Evolutionary conservation across 768 basidiomycete genomes (phyloP).

Genomic region (Psilocybe subaeruginosa): DNA sequence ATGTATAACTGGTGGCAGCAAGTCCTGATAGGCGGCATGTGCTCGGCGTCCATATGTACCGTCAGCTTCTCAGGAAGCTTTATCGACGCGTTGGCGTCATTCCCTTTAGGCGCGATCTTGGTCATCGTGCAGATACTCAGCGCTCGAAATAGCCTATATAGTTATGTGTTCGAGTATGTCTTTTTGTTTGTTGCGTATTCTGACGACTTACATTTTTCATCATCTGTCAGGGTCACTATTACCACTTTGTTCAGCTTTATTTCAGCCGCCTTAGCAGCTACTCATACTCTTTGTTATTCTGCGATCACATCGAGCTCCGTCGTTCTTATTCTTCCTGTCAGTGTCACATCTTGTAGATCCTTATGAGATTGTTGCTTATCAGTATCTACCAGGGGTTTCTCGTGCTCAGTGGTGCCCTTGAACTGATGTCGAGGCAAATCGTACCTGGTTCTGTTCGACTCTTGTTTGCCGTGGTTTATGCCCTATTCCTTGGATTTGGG

Average conservation of each 20-base stretch:
- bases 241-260: slow-evolving; percentile 81
- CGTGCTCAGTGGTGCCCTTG: slow-evolving; percentile 73
- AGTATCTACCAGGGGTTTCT: slow-evolving; percentile 54
- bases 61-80: slow-evolving; percentile 77
- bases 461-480: slow-evolving; percentile 79
- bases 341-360: slow-evolving; percentile 20
- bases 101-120: slow-evolving; percentile 77
- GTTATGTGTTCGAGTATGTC: slow-evolving; percentile 75
- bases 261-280: slow-evolving; percentile 71
- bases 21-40: slow-evolving; percentile 75
- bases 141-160: slow-evolving; percentile 76
- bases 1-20: slow-evolving; percentile 64
- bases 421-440: slow-evolving; percentile 80
- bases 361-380: background rate
- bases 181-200: background rate
- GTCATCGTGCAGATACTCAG: slow-evolving; percentile 74
- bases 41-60: slow-evolving; percentile 74
- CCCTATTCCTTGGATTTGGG: slow-evolving; percentile 80
- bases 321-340: slow-evolving; percentile 78
- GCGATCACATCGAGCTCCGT: slow-evolving; percentile 78
- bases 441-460: slow-evolving; percentile 84
- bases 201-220: background rate
- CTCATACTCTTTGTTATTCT: slow-evolving; percentile 77
- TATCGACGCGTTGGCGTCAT: slow-evolving; percentile 71
- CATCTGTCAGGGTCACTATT: slow-evolving; percentile 63